Percentiles rank a stretch among this genome's conserved stretches.
phyloP scores from a whole-genome alignment of 345 rosid species.

The Salix dunnii region DNA sequence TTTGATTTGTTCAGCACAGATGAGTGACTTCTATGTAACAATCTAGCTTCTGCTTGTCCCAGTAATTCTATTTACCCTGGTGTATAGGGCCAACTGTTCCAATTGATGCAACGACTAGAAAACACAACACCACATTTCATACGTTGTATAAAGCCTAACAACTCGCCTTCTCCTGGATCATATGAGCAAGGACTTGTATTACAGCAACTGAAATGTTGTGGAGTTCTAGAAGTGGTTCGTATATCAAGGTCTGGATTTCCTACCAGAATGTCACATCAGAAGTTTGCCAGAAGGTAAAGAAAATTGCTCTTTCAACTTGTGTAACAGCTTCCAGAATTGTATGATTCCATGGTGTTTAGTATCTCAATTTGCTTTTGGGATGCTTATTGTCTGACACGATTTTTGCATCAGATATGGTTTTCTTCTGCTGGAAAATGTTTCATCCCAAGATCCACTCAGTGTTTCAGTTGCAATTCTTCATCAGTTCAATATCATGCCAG shows the following conservation, averaged over 20 bases:
- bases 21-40: not conserved
- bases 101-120: constrained; percentile 90
- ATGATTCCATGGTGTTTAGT: not conserved
- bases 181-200: constrained; percentile 87
- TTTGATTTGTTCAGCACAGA: not conserved
- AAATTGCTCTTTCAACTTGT: not conserved
- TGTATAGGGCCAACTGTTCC: constrained; percentile 86
- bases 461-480: constrained; percentile 99
- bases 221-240: constrained; percentile 96
- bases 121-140: constrained; percentile 95
- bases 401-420: constrained; percentile 78
- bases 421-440: constrained; percentile 73
- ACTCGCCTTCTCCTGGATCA: constrained; percentile 76
- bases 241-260: constrained; percentile 97
- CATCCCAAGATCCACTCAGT: constrained; percentile 85
- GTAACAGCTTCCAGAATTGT: not conserved
- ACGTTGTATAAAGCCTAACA: constrained; percentile 97
- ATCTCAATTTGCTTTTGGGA: not conserved
- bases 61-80: constrained; percentile 5
- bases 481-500: constrained; percentile 91
- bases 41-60: constrained; percentile 1
- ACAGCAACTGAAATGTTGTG: constrained; percentile 97
- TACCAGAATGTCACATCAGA: constrained; percentile 93
- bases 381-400: constrained; percentile 5
- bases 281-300: constrained; percentile 82